Evolutionary conservation across 129 eudicot species (phyloP), one percentile per base, ranked within the genome.

Genomic region (Lactuca sativa): DNA sequence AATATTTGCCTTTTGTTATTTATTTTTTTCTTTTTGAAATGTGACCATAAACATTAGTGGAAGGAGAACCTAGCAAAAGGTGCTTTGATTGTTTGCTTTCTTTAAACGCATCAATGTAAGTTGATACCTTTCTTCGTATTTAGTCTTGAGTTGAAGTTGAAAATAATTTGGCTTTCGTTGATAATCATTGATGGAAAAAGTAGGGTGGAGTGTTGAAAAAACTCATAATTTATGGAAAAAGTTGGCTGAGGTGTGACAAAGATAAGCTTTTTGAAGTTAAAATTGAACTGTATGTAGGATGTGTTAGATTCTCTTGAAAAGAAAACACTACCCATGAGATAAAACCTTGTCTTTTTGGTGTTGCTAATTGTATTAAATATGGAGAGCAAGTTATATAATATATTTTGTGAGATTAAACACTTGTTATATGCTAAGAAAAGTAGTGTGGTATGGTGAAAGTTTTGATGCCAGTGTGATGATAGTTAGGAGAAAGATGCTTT

Each of bases 81-180:
- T 55, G 61, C 34, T 55, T 36, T 44, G 40, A 44, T 44, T 41
- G 15, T 67, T 68, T 74, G 85, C 86, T 80, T 84, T 79, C 68
- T 71, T 71, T 71, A 47, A 61, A 84, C 82, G 86, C 90, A 40
- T 59, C 56, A 76, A 57, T 74, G 61, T 56, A 59, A 72, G 43
- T 76, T 66, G 82, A 68, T 68, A 74, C 76, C 76, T 79, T 80
- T 78, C 70, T 62, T 70, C 37, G 55, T 53, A 18, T 40, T 55
- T 37, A 78, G 71, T 61, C 55, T 52, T n/a, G 21, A 62, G 30
- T 43, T 71, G 47, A 41, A 47, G 67, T 47, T 47, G 52, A 11
- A 10, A 10, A 47, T 47, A 12, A 47, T 47, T 47, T 52, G 36
- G 7, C 62, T 71, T 64, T 71, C 73, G 32, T 32, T n/a, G 25